A percentile compares a stretch with the other conserved stretches of the same genome.
phyloP scores from a whole-genome alignment of 2,329 filamentous ascomycete species.

The Colletotrichum eremochloae region DNA sequence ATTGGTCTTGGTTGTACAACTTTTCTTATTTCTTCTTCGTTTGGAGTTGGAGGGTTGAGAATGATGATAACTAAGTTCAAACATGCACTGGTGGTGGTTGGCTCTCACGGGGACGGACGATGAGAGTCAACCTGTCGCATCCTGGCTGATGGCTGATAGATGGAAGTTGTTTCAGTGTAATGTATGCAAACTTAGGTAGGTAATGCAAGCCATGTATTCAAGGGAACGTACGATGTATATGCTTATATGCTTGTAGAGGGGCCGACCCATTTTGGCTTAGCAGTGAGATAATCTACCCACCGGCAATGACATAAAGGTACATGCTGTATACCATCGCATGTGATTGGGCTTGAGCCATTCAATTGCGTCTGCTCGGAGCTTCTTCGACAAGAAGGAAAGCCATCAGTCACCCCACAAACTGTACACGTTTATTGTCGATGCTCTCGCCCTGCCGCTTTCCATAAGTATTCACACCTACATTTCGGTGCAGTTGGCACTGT shows the following conservation, averaged over 20 bases:
- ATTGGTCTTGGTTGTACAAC: not conserved
- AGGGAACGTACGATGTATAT: too few species aligned
- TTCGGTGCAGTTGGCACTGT: not conserved
- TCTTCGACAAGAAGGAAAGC: not conserved
- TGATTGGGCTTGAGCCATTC: not conserved
- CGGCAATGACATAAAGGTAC: not conserved
- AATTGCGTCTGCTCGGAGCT: not conserved
- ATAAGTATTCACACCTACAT: not conserved
- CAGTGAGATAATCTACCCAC: not conserved
- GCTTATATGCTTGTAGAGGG: not conserved
- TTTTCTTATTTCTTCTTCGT: not conserved
- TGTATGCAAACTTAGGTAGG: not conserved
- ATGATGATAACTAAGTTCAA: not conserved
- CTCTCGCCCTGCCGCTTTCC: not conserved
- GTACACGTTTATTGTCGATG: not conserved
- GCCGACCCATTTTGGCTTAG: too few species aligned
- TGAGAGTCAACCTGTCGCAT: not conserved
- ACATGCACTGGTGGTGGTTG: not conserved
- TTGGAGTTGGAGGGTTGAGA: not conserved
- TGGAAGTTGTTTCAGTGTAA: not conserved
- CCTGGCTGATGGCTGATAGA: not conserved
- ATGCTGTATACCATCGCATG: not conserved
- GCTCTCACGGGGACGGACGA: not conserved
- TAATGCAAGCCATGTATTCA: not conserved
- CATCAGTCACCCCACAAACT: not conserved